Conservation (phyloP, 164 flowering plant species). For the Tinospora cordifolia region DNA sequence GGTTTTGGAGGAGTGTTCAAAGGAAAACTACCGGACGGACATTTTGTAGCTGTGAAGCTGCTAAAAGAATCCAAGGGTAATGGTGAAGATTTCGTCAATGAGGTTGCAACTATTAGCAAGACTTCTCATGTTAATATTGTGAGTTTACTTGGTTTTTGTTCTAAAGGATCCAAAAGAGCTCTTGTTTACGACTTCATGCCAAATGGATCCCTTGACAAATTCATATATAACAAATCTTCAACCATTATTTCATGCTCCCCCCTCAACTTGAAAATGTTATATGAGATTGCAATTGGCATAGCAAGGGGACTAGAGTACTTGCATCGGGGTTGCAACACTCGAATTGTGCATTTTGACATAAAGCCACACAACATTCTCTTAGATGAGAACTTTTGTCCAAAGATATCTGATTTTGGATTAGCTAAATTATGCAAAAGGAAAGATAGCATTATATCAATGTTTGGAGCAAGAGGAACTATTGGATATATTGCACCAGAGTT, state of each 20-base stretch:
- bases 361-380: conserved; percentile 1
- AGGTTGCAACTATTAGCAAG: conserved; percentile 7
- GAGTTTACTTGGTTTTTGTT: neutral
- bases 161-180: conserved; percentile 5
- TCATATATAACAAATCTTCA: neutral
- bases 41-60: conserved; percentile 4
- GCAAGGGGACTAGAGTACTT: conserved; percentile 7
- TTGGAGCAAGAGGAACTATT: no score
- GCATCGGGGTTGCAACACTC: neutral
- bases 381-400: neutral
- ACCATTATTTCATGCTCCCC: neutral
- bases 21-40: conserved; percentile 10
- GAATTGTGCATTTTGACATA: conserved; percentile 3
- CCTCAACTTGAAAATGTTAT: neutral
- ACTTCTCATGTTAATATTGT: conserved; percentile 8
- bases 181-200: conserved; percentile 3
- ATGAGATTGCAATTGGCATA: conserved; percentile 4
- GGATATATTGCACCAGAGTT: no score
- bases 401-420: neutral
- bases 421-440: neutral
- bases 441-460: no score
- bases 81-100: conserved; percentile 7
- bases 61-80: conserved; percentile 3
- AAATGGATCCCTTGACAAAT: conserved; percentile 6
- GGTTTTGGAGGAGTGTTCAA: conserved; percentile 14